phyloP scores from a whole-genome alignment of 805 yeast species.

The Yarrowia phangngaensis region DNA sequence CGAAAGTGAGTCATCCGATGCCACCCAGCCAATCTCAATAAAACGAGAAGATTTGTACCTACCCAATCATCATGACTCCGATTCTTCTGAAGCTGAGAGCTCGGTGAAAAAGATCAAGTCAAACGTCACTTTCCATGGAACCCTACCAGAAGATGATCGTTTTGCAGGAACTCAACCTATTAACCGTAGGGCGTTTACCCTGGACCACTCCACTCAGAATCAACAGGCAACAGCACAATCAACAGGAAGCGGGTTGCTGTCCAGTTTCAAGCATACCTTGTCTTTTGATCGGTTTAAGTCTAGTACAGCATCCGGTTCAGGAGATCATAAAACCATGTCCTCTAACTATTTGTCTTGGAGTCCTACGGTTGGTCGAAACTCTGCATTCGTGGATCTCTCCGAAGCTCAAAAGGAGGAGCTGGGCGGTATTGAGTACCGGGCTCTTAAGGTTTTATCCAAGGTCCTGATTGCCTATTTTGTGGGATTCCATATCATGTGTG shows the following conservation, averaged over 20 bases:
- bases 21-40: conserved; percentile 11
- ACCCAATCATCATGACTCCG: conserved; percentile 1
- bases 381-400: conserved; percentile 78
- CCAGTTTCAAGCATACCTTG: neutral
- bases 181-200: conserved; percentile 6
- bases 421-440: conserved; percentile 96
- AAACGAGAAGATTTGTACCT: conserved; percentile 16
- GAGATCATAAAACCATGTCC: conserved; percentile 34
- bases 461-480: conserved; percentile 64
- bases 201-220: neutral
- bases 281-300: conserved; percentile 21
- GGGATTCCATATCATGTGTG: conserved; percentile 67
- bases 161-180: neutral
- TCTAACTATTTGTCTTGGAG: conserved; percentile 73
- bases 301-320: neutral
- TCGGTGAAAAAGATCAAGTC: conserved; percentile 19
- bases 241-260: neutral
- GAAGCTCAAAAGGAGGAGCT: conserved; percentile 86
- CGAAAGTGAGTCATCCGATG: conserved; percentile 14
- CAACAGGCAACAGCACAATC: neutral
- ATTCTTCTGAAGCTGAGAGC: conserved; percentile 7
- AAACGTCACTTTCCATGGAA: conserved; percentile 7
- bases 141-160: conserved; percentile 9
- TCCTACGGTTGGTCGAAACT: conserved; percentile 90
- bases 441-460: conserved; percentile 69